These are phyloP conservation scores for Hypoxylon rubiginosum DNA, from an alignment of 2,329 filamentous ascomycete genomes.

Conservation along the genomic window DNA sequence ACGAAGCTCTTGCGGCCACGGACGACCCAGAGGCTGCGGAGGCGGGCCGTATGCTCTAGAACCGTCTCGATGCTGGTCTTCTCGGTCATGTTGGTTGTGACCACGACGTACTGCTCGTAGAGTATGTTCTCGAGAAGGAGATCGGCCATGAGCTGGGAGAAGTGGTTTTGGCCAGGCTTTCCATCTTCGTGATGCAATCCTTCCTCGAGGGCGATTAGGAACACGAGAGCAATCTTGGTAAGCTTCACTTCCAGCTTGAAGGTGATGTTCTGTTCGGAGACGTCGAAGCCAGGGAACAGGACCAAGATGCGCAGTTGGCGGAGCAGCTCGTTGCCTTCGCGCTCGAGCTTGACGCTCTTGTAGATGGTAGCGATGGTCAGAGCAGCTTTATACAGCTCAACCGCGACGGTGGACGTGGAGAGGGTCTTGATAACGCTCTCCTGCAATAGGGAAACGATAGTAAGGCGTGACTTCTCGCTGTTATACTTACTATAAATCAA, in stretches of 20 bases:
- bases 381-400: conserved; percentile 64
- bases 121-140: conserved; percentile 56
- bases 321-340: conserved; percentile 59
- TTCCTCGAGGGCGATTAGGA: conserved; percentile 61
- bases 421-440: conserved; percentile 58
- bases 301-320: conserved; percentile 65
- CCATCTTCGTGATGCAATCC: conserved; percentile 52
- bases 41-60: conserved; percentile 56
- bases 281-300: conserved; percentile 59
- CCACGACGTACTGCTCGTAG: conserved; percentile 54
- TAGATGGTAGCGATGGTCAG: conserved; percentile 62
- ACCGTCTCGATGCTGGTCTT: conserved; percentile 48
- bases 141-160: conserved; percentile 59
- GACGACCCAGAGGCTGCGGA: conserved; percentile 54
- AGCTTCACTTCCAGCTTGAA: conserved; percentile 56
- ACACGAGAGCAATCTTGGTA: conserved; percentile 58
- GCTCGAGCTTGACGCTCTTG: conserved; percentile 56
- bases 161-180: conserved; percentile 48
- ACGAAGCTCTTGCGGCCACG: conserved; percentile 50
- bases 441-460: conserved; percentile 57
- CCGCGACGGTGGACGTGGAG: conserved; percentile 53
- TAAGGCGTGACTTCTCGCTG: conserved; percentile 55
- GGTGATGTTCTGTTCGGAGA: conserved; percentile 48
- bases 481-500: conserved; percentile 57
- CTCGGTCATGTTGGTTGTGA: conserved; percentile 45